A percentile compares a stretch with the other conserved stretches of the same genome.
phyloP scores from a whole-genome alignment of 164 flowering plant genomes.

The Nymphaea colorata region DNA sequence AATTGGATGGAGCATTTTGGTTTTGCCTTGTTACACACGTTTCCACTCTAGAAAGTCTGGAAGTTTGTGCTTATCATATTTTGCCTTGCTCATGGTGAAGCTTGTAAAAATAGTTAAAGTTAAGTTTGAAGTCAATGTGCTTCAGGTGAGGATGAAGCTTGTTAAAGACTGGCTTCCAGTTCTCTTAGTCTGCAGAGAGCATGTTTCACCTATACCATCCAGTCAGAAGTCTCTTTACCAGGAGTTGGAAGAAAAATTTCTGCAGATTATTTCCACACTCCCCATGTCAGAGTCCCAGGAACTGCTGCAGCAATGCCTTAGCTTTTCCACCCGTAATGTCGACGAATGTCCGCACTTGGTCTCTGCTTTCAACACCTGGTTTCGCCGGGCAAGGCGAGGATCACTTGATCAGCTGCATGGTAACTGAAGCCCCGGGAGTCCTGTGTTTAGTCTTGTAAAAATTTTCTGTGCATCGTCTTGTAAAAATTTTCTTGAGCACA shows the following conservation, averaged over 20 bases:
- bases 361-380: conserved; percentile 87
- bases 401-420: conserved; percentile 7
- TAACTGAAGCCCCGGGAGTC: not conserved
- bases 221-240: conserved; percentile 38
- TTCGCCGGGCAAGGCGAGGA: conserved; percentile 59
- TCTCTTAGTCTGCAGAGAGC: conserved; percentile 67
- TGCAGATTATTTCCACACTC: conserved; percentile 74
- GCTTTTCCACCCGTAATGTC: conserved; percentile 77
- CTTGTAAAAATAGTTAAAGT: not conserved
- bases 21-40: too few species aligned
- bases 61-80: too few species aligned
- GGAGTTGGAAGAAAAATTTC: conserved; percentile 73
- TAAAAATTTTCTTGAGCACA: not conserved
- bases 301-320: conserved; percentile 72
- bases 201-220: conserved; percentile 21
- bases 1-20: too few species aligned
- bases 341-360: conserved; percentile 88
- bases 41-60: too few species aligned
- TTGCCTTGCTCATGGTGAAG: too few species aligned
- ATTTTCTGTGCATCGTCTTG: not conserved
- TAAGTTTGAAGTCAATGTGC: not conserved
- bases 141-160: conserved; percentile 76
- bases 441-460: not conserved
- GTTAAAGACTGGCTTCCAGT: conserved; percentile 93
- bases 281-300: conserved; percentile 75